Percentiles rank a stretch among this genome's conserved stretches.
Conservation (phyloP, 768 basidiomycete species). For the Lentinula guzmanii region DNA sequence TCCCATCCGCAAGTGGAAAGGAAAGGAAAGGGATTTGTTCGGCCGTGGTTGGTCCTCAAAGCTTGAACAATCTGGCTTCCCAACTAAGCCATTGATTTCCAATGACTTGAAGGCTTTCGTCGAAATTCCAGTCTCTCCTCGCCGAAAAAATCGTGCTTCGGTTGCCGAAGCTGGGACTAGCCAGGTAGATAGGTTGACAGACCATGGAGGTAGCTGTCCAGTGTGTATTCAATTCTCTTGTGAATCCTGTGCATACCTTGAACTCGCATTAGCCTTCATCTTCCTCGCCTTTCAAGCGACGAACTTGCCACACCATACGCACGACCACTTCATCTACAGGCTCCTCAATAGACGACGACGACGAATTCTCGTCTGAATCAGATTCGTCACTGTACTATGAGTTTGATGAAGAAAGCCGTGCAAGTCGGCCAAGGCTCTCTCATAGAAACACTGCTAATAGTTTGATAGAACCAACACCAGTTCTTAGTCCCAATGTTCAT, state of each 20-base stretch:
- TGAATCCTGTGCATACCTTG: neutral
- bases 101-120: neutral
- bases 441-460: neutral
- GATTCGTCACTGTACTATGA: neutral
- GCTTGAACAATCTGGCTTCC: neutral
- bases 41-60: neutral
- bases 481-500: neutral
- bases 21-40: neutral
- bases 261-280: neutral
- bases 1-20: neutral
- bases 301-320: neutral
- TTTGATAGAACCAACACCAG: neutral
- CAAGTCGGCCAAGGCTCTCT: neutral
- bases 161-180: neutral
- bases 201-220: neutral
- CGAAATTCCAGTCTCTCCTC: neutral
- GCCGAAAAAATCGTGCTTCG: neutral
- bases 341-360: neutral
- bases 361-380: neutral
- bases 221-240: neutral
- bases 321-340: neutral
- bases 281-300: neutral
- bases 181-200: neutral
- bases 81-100: neutral
- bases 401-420: neutral